Evolutionary conservation across 208 protist species (phyloP).

Genomic region (Crithidia sp.): DNA sequence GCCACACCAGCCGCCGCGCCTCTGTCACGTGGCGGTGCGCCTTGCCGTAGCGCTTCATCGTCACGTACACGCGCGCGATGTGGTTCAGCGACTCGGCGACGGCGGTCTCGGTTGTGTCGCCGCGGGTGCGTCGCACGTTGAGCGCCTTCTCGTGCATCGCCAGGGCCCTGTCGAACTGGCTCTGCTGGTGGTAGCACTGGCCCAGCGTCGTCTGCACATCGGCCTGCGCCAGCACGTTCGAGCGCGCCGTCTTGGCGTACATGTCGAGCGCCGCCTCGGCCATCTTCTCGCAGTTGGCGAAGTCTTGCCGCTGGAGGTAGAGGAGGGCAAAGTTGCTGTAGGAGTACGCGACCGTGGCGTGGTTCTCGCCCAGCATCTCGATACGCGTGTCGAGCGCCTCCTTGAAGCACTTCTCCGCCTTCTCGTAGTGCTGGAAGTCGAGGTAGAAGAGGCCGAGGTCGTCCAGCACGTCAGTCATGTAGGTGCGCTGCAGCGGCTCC

Average conservation of each 20-base stretch:
- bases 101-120: conserved; percentile 76
- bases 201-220: conserved; percentile 87
- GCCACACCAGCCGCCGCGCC: conserved; percentile 75
- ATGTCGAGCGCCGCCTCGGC: conserved; percentile 75
- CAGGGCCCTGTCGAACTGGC: conserved; percentile 59
- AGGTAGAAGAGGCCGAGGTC: conserved; percentile 90
- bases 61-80: conserved; percentile 77
- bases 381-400: conserved; percentile 88
- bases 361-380: conserved; percentile 85
- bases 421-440: conserved; percentile 89
- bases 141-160: conserved; percentile 85
- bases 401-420: conserved; percentile 89
- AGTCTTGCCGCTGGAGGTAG: conserved; percentile 77
- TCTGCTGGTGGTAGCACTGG: conserved; percentile 75
- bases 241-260: conserved; percentile 86
- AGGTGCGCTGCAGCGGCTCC: conserved; percentile 85
- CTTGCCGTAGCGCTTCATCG: conserved; percentile 71
- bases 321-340: conserved; percentile 91
- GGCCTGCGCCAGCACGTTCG: conserved; percentile 85
- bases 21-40: conserved; percentile 68
- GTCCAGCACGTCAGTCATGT: conserved; percentile 89
- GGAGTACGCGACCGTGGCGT: conserved; percentile 89
- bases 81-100: conserved; percentile 89
- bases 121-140: conserved; percentile 84
- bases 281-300: conserved; percentile 81